phyloP scores from a whole-genome alignment of 305 asterid genomes.

The Solanum hybrid region DNA sequence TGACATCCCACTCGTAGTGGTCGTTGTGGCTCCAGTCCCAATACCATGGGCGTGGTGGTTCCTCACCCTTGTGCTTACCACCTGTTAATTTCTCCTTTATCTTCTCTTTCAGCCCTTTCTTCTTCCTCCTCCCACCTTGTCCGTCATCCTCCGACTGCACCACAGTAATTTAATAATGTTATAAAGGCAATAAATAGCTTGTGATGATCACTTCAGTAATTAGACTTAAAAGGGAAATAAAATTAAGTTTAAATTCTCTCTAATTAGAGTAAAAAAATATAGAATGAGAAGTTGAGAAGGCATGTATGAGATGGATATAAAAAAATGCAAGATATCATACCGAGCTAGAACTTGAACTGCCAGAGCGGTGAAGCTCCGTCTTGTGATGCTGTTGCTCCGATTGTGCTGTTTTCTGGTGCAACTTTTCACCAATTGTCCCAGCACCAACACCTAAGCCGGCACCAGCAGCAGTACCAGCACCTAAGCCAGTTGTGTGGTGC shows the following conservation, averaged over 20 bases:
- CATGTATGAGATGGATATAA: background rate
- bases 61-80: slow-evolving; percentile 30
- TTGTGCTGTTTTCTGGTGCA: background rate
- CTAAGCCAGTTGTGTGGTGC: background rate
- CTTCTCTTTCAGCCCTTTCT: slow-evolving; percentile 57
- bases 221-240: background rate
- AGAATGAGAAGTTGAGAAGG: background rate
- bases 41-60: slow-evolving; percentile 4
- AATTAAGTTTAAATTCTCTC: background rate
- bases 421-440: background rate
- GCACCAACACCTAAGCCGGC: background rate
- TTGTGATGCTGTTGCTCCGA: slow-evolving; percentile 2
- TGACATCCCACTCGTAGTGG: slow-evolving; percentile 19
- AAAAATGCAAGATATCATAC: slow-evolving; percentile 15
- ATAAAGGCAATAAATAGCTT: background rate
- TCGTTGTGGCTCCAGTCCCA: slow-evolving; percentile 7
- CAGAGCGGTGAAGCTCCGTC: slow-evolving; percentile 30
- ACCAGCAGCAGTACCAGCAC: background rate
- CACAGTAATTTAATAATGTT: background rate
- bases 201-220: background rate
- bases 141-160: slow-evolving; percentile 70
- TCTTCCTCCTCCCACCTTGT: slow-evolving; percentile 71
- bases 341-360: slow-evolving; percentile 59
- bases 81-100: slow-evolving; percentile 53
- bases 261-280: background rate